phyloP scores from a whole-genome alignment of 208 protist species.

The Leishmania arabica region DNA sequence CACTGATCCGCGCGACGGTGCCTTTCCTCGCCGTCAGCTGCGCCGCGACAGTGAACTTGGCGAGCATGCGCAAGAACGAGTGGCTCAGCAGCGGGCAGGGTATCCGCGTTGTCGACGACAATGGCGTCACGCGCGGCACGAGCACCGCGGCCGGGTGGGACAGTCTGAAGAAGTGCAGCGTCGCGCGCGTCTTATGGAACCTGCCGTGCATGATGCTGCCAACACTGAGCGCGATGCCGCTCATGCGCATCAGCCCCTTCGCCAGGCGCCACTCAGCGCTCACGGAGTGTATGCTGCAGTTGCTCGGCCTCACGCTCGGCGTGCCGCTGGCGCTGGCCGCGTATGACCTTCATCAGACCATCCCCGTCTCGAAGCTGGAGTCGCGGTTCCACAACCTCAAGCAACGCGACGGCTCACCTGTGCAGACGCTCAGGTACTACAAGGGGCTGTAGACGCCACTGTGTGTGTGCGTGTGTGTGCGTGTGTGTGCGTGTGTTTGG shows the following conservation, averaged over 20 bases:
- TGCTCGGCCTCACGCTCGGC: slow-evolving; percentile 65
- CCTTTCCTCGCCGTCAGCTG: slow-evolving; percentile 82
- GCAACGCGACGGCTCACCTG: slow-evolving; percentile 65
- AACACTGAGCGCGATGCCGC: slow-evolving; percentile 77
- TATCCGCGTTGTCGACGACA: slow-evolving; percentile 86
- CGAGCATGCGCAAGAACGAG: slow-evolving; percentile 91
- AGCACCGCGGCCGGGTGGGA: slow-evolving; percentile 76
- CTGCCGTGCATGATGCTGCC: slow-evolving; percentile 89
- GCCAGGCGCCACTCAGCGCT: slow-evolving; percentile 37
- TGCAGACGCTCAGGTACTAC: slow-evolving; percentile 76
- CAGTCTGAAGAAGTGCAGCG: slow-evolving; percentile 79
- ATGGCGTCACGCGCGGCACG: slow-evolving; percentile 70
- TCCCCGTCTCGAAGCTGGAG: slow-evolving; percentile 60
- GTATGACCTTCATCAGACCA: slow-evolving; percentile 60
- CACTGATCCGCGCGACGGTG: slow-evolving; percentile 78
- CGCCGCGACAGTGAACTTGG: slow-evolving; percentile 87
- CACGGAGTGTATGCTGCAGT: slow-evolving; percentile 64
- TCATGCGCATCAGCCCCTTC: slow-evolving; percentile 38
- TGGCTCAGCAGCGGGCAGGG: slow-evolving; percentile 77
- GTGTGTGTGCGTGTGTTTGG: not conserved
- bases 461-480: not conserved
- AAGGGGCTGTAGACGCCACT: slow-evolving; percentile 69
- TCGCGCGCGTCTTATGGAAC: slow-evolving; percentile 81
- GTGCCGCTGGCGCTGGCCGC: slow-evolving; percentile 76
- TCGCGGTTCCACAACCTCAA: slow-evolving; percentile 60